A percentile compares a stretch with the other conserved stretches of the same genome.
phyloP scores from a whole-genome alignment of 306 rosid species.

The Mucuna pruriens region DNA sequence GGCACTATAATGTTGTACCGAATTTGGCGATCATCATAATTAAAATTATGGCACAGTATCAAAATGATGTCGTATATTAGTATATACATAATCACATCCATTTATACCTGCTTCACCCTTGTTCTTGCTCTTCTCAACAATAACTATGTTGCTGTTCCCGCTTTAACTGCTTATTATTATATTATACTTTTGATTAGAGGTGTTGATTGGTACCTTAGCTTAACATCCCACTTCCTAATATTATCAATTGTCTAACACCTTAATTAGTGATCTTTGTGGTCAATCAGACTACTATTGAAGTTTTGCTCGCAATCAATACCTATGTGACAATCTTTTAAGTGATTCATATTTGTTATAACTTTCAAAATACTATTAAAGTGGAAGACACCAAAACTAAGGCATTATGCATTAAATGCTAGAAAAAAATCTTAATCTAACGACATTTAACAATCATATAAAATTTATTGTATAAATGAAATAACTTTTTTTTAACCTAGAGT shows the following conservation, averaged over 20 bases:
- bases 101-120: neutral
- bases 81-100: neutral
- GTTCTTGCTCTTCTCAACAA: neutral
- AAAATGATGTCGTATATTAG: neutral
- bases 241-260: neutral
- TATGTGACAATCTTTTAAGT: neutral
- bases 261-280: neutral
- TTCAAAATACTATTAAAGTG: neutral
- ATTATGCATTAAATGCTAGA: too few relatives aligned
- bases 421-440: too few relatives aligned
- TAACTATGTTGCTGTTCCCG: neutral
- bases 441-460: too few relatives aligned
- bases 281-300: neutral
- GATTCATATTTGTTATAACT: neutral
- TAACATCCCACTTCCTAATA: neutral
- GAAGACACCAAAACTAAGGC: neutral
- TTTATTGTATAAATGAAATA: neutral
- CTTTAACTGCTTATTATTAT: slow-evolving; percentile 1
- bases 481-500: too few relatives aligned
- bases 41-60: neutral
- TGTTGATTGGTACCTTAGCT: neutral
- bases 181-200: neutral
- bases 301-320: neutral
- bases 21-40: slow-evolving; percentile 33
- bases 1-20: slow-evolving; percentile 39